phyloP scores from a whole-genome alignment of 1,139 yeast species.

The Pichia sp. region DNA sequence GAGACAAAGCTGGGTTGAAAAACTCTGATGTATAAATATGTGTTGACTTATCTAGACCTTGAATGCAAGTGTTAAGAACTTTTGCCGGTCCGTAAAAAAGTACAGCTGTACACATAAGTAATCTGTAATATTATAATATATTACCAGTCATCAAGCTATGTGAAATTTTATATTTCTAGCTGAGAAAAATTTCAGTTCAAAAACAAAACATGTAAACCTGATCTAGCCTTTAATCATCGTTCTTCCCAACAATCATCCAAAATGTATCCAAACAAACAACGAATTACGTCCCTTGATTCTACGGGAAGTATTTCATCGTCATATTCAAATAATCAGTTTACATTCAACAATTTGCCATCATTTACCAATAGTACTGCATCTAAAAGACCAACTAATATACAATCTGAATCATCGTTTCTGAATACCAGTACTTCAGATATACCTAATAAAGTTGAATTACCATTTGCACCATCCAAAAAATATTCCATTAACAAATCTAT shows the following conservation, averaged over 20 bases:
- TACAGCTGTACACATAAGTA: neutral
- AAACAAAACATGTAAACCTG: neutral
- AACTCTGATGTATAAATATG: too few relatives aligned
- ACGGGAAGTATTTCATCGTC: neutral
- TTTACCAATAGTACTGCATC: conserved; percentile 6
- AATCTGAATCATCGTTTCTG: conserved; percentile 1
- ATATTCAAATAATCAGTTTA: conserved; percentile 3
- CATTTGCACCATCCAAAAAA: conserved; percentile 9
- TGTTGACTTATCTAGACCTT: too few relatives aligned
- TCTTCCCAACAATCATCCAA: neutral
- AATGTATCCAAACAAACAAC: neutral
- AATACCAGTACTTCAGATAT: neutral
- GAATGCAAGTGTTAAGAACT: too few relatives aligned
- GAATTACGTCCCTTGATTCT: conserved; percentile 2
- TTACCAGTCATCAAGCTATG: neutral
- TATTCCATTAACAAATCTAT: conserved; percentile 3
- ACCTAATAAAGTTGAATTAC: conserved; percentile 8
- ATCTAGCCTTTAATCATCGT: neutral
- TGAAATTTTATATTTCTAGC: neutral
- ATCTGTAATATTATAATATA: neutral
- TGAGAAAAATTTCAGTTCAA: neutral
- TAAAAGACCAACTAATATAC: neutral
- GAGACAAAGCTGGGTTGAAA: too few relatives aligned
- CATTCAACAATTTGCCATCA: conserved; percentile 13
- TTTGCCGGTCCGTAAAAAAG: too few relatives aligned